Conservation (phyloP, 208 protist genomes). For the Crithidia fasciculata region DNA sequence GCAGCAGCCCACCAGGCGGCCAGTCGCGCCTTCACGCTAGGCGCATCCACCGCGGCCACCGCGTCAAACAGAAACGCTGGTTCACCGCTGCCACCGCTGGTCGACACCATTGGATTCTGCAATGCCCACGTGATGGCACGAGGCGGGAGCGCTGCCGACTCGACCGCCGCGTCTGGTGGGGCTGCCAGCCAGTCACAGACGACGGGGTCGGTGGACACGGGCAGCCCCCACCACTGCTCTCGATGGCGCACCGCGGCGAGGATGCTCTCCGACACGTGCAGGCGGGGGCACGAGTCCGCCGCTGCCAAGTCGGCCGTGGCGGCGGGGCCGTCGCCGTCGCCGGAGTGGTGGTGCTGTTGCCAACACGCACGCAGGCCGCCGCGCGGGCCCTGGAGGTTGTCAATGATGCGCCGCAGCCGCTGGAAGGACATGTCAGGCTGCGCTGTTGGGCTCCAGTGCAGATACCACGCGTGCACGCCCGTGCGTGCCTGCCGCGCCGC, state of each 20-base stretch:
- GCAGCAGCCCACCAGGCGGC: slow-evolving; percentile 4
- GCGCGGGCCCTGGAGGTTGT: slow-evolving; percentile 10
- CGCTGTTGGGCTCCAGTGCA: slow-evolving; percentile 16
- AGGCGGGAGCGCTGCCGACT: slow-evolving; percentile 1
- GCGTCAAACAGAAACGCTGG: slow-evolving; percentile 22
- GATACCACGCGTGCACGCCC: slow-evolving; percentile 28
- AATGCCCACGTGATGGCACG: slow-evolving; percentile 20
- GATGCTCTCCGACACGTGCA: slow-evolving; percentile 74
- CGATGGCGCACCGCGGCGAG: slow-evolving; percentile 73
- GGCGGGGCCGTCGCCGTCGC: not conserved
- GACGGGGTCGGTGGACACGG: slow-evolving; percentile 29
- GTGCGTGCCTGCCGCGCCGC: slow-evolving; percentile 7
- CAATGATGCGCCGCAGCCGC: slow-evolving; percentile 17
- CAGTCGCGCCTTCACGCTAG: not conserved
- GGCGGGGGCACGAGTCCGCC: slow-evolving; percentile 3
- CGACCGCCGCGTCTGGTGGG: not conserved
- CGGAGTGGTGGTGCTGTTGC: slow-evolving; percentile 9
- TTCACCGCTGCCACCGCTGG: not conserved
- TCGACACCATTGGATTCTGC: slow-evolving; percentile 20
- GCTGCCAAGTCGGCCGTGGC: not conserved
- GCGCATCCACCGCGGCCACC: slow-evolving; percentile 24
- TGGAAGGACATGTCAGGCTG: slow-evolving; percentile 11
- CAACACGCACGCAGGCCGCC: slow-evolving; percentile 22
- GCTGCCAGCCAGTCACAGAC: slow-evolving; percentile 7
- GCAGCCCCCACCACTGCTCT: slow-evolving; percentile 70